Conservation (phyloP, 345 rosid species). For the Linum usitatissimum region DNA sequence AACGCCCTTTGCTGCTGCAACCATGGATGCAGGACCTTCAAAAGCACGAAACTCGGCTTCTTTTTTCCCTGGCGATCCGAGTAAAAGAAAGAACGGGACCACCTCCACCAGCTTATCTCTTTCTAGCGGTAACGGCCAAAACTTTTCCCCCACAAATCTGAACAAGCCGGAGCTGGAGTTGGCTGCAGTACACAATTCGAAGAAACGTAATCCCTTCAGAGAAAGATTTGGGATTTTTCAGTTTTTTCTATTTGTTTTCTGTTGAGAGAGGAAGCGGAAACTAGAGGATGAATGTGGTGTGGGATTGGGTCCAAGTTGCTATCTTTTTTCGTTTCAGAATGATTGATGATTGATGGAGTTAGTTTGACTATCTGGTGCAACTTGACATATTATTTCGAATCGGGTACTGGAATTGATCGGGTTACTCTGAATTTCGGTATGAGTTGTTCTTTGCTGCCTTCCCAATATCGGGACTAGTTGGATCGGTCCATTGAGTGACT, state of each 20-base stretch:
- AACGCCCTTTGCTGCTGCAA: not conserved
- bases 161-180: not conserved
- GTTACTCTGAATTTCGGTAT: too few relatives aligned
- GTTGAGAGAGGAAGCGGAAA: not conserved
- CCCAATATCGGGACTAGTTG: too few relatives aligned
- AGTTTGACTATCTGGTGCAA: too few relatives aligned
- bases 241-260: not conserved
- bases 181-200: not conserved
- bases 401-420: too few relatives aligned
- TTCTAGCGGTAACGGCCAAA: not conserved
- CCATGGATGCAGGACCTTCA: not conserved
- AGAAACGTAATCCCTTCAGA: not conserved
- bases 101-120: not conserved
- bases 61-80: too few relatives aligned
- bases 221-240: not conserved
- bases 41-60: not conserved
- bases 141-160: not conserved
- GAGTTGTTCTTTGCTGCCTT: too few relatives aligned
- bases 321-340: not conserved
- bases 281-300: not conserved
- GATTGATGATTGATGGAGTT: too few relatives aligned
- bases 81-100: too few relatives aligned
- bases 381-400: too few relatives aligned
- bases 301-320: not conserved
- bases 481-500: too few relatives aligned